Conservation (phyloP, 306 rosid genomes). For the Ormosia emarginata region DNA sequence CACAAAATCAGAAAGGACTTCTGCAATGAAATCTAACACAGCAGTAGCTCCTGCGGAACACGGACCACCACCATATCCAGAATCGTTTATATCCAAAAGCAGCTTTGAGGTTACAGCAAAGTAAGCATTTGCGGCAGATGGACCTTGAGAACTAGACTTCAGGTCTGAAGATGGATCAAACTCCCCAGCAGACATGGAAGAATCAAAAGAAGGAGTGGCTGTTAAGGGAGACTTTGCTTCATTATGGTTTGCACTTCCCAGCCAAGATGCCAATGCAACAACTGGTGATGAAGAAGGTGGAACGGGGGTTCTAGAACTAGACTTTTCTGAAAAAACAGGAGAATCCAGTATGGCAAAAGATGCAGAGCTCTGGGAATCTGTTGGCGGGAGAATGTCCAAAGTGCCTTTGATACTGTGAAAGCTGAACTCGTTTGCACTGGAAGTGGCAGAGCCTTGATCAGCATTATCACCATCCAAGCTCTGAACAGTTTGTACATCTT, state of each 20-base stretch:
- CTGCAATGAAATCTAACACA: constrained; percentile 90
- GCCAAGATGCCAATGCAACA: constrained; percentile 80
- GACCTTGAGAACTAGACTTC: constrained; percentile 60
- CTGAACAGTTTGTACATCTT: constrained; percentile 49
- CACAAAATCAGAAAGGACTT: constrained; percentile 92
- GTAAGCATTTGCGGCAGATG: constrained; percentile 55
- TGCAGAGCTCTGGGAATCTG: constrained; percentile 74
- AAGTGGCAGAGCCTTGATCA: constrained; percentile 67
- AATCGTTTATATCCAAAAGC: constrained; percentile 84
- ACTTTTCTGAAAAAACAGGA: constrained; percentile 83
- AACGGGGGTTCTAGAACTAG: constrained; percentile 54
- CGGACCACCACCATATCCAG: constrained; percentile 99
- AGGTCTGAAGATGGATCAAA: constrained; percentile 66
- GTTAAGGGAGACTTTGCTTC: constrained; percentile 57
- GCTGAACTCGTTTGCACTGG: constrained; percentile 63
- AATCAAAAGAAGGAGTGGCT: constrained; percentile 70
- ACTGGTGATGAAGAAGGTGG: constrained; percentile 62
- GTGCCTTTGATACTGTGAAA: constrained; percentile 49
- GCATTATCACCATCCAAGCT: constrained; percentile 64
- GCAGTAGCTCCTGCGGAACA: constrained; percentile 98
- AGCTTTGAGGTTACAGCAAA: constrained; percentile 71
- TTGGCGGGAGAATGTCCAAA: constrained; percentile 39
- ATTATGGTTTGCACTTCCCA: constrained; percentile 62
- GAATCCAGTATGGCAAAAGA: constrained; percentile 64
- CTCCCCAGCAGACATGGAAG: constrained; percentile 52